Evolutionary conservation across 139 green algal genomes (phyloP).

Genomic region (Haematococcus sp.): DNA sequence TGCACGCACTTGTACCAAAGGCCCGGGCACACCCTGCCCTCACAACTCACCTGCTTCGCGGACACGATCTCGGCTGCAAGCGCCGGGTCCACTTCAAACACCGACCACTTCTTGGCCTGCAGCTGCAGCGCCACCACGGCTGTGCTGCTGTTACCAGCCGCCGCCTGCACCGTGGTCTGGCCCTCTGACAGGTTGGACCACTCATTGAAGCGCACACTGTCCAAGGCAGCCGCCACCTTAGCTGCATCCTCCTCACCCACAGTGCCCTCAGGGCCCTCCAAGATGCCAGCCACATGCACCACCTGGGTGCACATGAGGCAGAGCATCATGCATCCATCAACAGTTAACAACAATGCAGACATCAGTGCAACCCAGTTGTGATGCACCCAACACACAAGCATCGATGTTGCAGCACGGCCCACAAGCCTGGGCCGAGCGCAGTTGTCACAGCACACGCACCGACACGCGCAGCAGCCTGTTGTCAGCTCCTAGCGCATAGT

Average conservation of each 20-base stretch:
- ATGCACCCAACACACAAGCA: too few species aligned
- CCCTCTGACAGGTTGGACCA: slow-evolving; percentile 18
- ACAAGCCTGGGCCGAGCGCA: too few species aligned
- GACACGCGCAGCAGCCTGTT: slow-evolving; percentile 56
- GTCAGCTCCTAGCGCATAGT: slow-evolving; percentile 62
- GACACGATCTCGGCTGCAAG: background rate
- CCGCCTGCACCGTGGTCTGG: background rate
- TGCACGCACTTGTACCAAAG: too few species aligned
- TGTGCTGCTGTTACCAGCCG: slow-evolving; percentile 19
- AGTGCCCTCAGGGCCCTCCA: slow-evolving; percentile 6
- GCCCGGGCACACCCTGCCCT: background rate
- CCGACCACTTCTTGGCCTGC: slow-evolving; percentile 19
- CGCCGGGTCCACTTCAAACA: slow-evolving; percentile 3
- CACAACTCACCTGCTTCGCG: background rate
- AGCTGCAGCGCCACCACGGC: slow-evolving; percentile 24
- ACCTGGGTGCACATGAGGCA: too few species aligned
- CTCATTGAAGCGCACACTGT: slow-evolving; percentile 6
- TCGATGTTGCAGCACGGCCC: too few species aligned
- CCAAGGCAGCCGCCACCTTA: slow-evolving; percentile 3
- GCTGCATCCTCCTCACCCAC: slow-evolving; percentile 9
- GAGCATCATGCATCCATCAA: too few species aligned
- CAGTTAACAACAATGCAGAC: too few species aligned
- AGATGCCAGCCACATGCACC: slow-evolving; percentile 28
- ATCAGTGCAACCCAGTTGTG: too few species aligned
- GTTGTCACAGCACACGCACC: too few species aligned